A percentile compares a stretch with the other conserved stretches of the same genome.
Evolutionary conservation across 192 early-diverging fungal genomes (phyloP).

Genomic region (Rhizoclosmatium globosum): DNA sequence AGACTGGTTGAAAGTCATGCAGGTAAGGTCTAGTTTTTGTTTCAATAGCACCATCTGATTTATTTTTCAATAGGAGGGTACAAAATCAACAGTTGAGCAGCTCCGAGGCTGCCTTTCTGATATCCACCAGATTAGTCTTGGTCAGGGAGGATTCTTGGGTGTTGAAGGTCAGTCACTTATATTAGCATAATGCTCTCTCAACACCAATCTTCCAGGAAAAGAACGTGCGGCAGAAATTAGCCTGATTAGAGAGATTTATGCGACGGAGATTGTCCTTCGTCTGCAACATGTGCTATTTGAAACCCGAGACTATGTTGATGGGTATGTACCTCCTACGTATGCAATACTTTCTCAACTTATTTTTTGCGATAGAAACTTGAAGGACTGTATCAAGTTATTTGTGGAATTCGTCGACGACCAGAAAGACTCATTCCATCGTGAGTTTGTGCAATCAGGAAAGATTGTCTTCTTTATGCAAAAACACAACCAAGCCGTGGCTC

Average conservation of each 20-base stretch:
- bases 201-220: neutral
- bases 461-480: constrained; percentile 30
- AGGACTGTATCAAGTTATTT: constrained; percentile 4
- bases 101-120: constrained; percentile 14
- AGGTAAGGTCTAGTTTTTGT: constrained; percentile 15
- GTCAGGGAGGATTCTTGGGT: constrained; percentile 3
- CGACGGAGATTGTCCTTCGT: constrained; percentile 72
- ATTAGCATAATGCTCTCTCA: neutral
- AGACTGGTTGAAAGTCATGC: constrained; percentile 16
- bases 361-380: constrained; percentile 13
- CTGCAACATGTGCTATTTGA: constrained; percentile 75
- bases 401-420: constrained; percentile 7
- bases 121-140: neutral
- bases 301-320: constrained; percentile 60
- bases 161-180: constrained; percentile 5
- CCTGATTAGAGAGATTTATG: constrained; percentile 48
- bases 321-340: constrained; percentile 45
- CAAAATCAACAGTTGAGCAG: neutral
- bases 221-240: constrained; percentile 28
- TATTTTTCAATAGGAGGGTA: constrained; percentile 6
- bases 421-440: neutral
- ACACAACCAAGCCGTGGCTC: constrained; percentile 11
- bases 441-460: constrained; percentile 29
- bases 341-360: neutral
- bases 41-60: neutral